Conservation (phyloP, 176 grass and related monocot genomes). For the Puya raimondii region DNA sequence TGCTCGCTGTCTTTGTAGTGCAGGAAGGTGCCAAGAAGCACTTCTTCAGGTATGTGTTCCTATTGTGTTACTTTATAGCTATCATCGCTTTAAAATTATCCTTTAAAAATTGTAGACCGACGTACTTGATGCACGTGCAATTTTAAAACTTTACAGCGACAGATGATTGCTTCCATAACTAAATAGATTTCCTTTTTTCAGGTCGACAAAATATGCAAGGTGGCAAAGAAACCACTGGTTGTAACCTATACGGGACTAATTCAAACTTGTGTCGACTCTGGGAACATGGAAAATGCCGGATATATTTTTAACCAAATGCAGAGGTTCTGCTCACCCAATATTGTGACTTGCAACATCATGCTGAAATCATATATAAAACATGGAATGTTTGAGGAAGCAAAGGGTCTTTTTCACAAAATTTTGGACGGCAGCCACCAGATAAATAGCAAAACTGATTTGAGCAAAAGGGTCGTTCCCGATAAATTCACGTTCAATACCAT, state of each 20-base stretch:
- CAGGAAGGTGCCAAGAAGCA: slow-evolving; percentile 75
- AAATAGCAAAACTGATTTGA: slow-evolving; percentile 30
- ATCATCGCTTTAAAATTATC: too few species aligned
- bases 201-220: slow-evolving; percentile 93
- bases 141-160: too few species aligned
- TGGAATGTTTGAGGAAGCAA: slow-evolving; percentile 71
- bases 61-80: slow-evolving; percentile 10
- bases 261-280: slow-evolving; percentile 69
- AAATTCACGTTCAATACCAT: slow-evolving; percentile 97
- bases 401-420: slow-evolving; percentile 55
- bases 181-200: slow-evolving; percentile 32
- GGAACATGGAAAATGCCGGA: slow-evolving; percentile 70
- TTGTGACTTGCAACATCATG: slow-evolving; percentile 82
- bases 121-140: too few species aligned
- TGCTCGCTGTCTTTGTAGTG: slow-evolving; percentile 89
- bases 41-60: slow-evolving; percentile 60
- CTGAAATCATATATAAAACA: slow-evolving; percentile 64
- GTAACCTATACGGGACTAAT: slow-evolving; percentile 93
- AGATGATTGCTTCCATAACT: too few species aligned
- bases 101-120: too few species aligned
- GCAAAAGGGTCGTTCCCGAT: slow-evolving; percentile 48
- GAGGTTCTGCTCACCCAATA: slow-evolving; percentile 76
- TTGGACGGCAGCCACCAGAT: slow-evolving; percentile 36
- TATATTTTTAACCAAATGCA: slow-evolving; percentile 81
- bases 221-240: slow-evolving; percentile 94